Evolutionary conservation across 495 filamentous ascomycete genomes (phyloP), one percentile per base, ranked within the genome.

Genomic region (Neurospora terricola): DNA sequence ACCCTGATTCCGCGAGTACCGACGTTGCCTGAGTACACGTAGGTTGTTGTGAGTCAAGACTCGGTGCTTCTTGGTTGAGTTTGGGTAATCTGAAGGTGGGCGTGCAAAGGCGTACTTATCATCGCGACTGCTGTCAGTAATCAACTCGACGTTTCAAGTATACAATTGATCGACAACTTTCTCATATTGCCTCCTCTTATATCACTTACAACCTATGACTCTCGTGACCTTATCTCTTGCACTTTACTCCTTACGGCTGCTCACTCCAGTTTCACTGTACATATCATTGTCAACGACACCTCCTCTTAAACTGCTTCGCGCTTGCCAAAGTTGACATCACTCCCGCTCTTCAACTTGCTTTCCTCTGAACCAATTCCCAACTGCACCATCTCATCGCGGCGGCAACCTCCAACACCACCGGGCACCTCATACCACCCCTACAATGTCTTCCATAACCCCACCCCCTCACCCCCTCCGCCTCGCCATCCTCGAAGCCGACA

Each of bases 401-500:
- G 4, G 14, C 39, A 40, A 39, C 30, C 18, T 38, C 27, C 34
- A 70, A 7, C 34, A 72, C 4, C 39, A 9, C 21, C 38, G 27
- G 5, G 18, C 62, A 10, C 39, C 8, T 69, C 48, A 42, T 43
- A 23, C 36, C 39, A 68, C 30, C 69, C n/a, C 3, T 2, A 48
- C 4, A 11, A 59, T 59, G 48, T 30, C 48, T 3, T 30, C 48
- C 12, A 23, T 5, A 81, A 79, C 77, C 78, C 70, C 72, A 73
- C 36, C 75, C 72, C 72, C 59, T 36, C 75, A 21, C 38, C 91
- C 91, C 30, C 82, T 95, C 75, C 91, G 92, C 71, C 92, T 97
- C 75, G 93, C 93, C 43, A 85, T 97, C 74, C 89, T 97, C 72
- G 93, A 95, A 86, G 90, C 91, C 81, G 94, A 94, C 82, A 91